phyloP scores from a whole-genome alignment of 23 red algal genomes.

The Gracilaria domingensis region DNA sequence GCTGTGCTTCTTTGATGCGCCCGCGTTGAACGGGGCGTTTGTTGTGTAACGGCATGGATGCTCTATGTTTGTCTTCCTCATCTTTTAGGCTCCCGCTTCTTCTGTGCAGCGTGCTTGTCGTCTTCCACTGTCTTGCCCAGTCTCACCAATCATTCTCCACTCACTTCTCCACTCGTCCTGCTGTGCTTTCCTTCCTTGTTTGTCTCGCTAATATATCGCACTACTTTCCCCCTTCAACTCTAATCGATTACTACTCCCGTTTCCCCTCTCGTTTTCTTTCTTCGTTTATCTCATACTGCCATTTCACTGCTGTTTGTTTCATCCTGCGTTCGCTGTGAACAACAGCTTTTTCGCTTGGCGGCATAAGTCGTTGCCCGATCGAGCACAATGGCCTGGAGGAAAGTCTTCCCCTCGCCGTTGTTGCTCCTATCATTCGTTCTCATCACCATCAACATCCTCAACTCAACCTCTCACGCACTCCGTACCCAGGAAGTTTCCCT shows the following conservation, averaged over 20 bases:
- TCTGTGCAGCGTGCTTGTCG: background rate
- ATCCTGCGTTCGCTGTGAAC: background rate
- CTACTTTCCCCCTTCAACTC: background rate
- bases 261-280: background rate
- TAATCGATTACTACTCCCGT: background rate
- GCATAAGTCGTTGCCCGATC: conserved; percentile 5
- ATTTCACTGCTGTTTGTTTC: background rate
- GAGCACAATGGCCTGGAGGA: conserved; percentile 45
- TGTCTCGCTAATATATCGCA: conserved; percentile 7
- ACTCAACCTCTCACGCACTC: conserved; percentile 26
- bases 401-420: conserved; percentile 38
- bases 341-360: background rate
- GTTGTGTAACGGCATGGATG: conserved; percentile 23
- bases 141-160: conserved; percentile 6
- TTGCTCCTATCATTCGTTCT: conserved; percentile 24
- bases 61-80: background rate
- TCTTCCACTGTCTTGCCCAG: background rate
- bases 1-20: background rate
- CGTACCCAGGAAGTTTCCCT: background rate
- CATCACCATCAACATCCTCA: background rate
- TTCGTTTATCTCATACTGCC: background rate
- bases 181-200: background rate
- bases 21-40: background rate
- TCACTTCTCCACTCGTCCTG: background rate
- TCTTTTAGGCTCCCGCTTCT: conserved; percentile 37